These are phyloP conservation scores for Chamaenerion angustifolium DNA, from an alignment of 345 rosid species.

Conservation along the genomic window DNA sequence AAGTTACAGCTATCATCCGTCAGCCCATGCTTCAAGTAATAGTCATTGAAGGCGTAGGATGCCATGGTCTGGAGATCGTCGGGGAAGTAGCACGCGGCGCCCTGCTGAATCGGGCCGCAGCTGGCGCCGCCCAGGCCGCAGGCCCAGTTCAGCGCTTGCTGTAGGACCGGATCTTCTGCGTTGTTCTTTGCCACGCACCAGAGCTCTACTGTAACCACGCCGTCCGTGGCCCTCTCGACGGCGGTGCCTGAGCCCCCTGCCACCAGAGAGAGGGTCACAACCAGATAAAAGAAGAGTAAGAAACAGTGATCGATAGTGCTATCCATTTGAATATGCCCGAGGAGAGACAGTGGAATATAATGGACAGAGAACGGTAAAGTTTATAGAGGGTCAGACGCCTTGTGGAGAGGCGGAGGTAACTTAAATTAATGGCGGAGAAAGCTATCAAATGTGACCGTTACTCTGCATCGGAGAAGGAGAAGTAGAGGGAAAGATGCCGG, in stretches of 20 bases:
- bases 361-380: too few species aligned
- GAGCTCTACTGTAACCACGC: conserved; percentile 28
- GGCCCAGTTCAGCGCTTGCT: conserved; percentile 63
- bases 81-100: conserved; percentile 53
- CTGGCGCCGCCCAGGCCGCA: conserved; percentile 59
- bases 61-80: conserved; percentile 43
- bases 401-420: background rate
- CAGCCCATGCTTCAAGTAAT: conserved; percentile 53
- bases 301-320: conserved; percentile 4
- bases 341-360: too few species aligned
- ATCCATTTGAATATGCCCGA: too few species aligned
- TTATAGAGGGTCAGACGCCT: conserved; percentile 1
- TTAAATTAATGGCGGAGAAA: background rate
- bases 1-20: conserved; percentile 65
- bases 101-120: conserved; percentile 49
- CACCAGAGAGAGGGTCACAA: conserved; percentile 2
- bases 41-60: conserved; percentile 69
- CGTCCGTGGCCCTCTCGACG: conserved; percentile 14
- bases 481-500: too few species aligned
- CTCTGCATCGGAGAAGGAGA: too few species aligned
- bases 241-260: conserved; percentile 2
- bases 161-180: conserved; percentile 58
- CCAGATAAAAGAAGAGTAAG: conserved; percentile 5
- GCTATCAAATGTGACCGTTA: conserved; percentile 1
- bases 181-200: conserved; percentile 73